A percentile compares a stretch with the other conserved stretches of the same genome.
These are phyloP conservation scores for Cytospora piceicola DNA, from an alignment of 2,329 filamentous ascomycete genomes.

Conservation along the genomic window DNA sequence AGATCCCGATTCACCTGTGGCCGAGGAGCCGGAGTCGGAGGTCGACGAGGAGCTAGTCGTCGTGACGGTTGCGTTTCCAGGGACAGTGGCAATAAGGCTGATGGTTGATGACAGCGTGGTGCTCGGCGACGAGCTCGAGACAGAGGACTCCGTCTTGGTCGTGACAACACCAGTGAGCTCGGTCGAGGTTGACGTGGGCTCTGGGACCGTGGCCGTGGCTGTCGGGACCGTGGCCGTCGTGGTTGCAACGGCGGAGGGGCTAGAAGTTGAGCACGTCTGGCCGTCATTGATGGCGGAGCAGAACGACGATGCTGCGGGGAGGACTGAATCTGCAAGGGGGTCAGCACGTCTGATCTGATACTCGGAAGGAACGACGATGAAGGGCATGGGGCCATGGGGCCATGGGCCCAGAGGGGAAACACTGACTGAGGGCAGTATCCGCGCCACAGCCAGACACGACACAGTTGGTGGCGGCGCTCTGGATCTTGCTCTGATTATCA, in stretches of 20 bases:
- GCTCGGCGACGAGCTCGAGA: background rate
- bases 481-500: slow-evolving; percentile 14
- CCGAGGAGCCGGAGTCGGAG: background rate
- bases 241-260: background rate
- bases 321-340: slow-evolving; percentile 14
- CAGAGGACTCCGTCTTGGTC: background rate
- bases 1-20: background rate
- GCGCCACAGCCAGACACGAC: slow-evolving; percentile 20
- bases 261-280: slow-evolving; percentile 20
- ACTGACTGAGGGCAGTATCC: slow-evolving; percentile 13
- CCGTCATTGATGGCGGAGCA: slow-evolving; percentile 24
- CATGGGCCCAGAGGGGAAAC: background rate
- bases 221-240: background rate
- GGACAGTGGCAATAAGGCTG: background rate
- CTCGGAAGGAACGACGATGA: background rate
- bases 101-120: background rate
- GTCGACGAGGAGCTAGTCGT: slow-evolving; percentile 1
- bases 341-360: background rate
- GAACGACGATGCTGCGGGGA: slow-evolving; percentile 14
- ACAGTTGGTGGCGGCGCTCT: slow-evolving; percentile 13
- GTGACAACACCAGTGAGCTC: background rate
- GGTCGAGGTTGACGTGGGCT: background rate
- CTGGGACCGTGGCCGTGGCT: background rate
- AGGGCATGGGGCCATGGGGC: too few species aligned
- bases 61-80: background rate